A percentile compares a stretch with the other conserved stretches of the same genome.
These are phyloP conservation scores for Stygiomarasmius scandens DNA, from an alignment of 1,284 basidiomycete genomes.

Conservation along the genomic window DNA sequence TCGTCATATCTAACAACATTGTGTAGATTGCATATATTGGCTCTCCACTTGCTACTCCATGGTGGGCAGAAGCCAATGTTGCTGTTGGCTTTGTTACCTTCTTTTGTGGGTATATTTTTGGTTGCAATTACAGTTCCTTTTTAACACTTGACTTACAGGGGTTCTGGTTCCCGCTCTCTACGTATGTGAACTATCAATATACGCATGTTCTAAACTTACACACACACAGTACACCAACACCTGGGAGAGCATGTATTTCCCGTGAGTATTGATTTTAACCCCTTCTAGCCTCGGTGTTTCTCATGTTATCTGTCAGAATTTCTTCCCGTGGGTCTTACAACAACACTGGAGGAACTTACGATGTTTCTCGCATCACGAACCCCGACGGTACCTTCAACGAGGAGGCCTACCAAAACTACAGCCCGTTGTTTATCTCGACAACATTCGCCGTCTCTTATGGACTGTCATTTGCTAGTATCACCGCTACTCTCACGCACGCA, in stretches of 20 bases:
- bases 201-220: neutral
- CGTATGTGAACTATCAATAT: conserved; percentile 11
- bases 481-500: conserved; percentile 65
- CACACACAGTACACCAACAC: conserved; percentile 39
- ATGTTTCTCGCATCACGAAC: conserved; percentile 61
- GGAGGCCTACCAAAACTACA: conserved; percentile 66
- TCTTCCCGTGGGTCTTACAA: conserved; percentile 48
- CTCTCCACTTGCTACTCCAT: conserved; percentile 64
- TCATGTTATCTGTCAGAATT: conserved; percentile 28
- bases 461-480: conserved; percentile 68
- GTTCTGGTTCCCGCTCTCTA: conserved; percentile 58
- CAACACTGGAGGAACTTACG: conserved; percentile 59
- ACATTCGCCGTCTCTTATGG: conserved; percentile 62
- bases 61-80: conserved; percentile 84
- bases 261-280: conserved; percentile 20
- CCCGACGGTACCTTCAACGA: conserved; percentile 55
- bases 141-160: conserved; percentile 24
- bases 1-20: conserved; percentile 1
- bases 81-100: conserved; percentile 78
- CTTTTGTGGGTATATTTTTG: conserved; percentile 50
- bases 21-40: conserved; percentile 54
- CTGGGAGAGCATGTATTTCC: conserved; percentile 48
- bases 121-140: neutral
- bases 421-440: conserved; percentile 67
- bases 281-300: neutral